Evolutionary conservation across 176 grass and related monocot genomes (phyloP), one percentile per base, ranked within the genome.

Genomic region (Calamus simplicifolius): DNA sequence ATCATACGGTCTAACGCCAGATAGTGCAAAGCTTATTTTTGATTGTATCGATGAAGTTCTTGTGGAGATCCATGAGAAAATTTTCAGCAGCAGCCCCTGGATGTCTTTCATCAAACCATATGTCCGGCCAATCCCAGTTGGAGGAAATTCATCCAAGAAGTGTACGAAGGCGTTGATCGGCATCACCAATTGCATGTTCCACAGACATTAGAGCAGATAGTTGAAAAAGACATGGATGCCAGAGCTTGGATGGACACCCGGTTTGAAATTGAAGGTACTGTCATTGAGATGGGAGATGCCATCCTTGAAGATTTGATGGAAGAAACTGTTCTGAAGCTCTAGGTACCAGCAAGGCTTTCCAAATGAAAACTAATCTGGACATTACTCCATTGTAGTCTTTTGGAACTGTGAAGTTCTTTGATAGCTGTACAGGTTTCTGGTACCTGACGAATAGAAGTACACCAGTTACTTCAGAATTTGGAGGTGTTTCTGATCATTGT

Each of bases 241-340:
- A 30, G 70, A 64, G 51, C 57, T 55, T 93, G 79, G 85, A 82
- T 85, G 76, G 68, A 93, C 56, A 66, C 84, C 48, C 78, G 69
- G 59, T 74, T 82, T 4, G 79, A 89, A 81, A 78, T 54, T 50
- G 94, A 93, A 82, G 76, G 60, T 17, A 83, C 89, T 68, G 49
- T 73, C 68, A 43, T 38, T 58, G 79, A 86, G 30, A 83, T 93
- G 21, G 92, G 81, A 76, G 88, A 93, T 50, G 75, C 73, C 53
- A 64, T 89, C 59, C 71, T 99, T 50, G 79, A 86, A 65, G 88
- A 99, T 64, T 64, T 88, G 55, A 63, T 99, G 59, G 81, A 93
- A 69, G 88, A 99, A 84, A 55, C 73, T 48, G 81, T 84, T 48
- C 79, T 82, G 17, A 79, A 85, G 69, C 74, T 85, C 51, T 83